Evolutionary conservation across 192 early-diverging fungal species (phyloP), one percentile per base, ranked within the genome.

Genomic region (Backusella mclennaniae): DNA sequence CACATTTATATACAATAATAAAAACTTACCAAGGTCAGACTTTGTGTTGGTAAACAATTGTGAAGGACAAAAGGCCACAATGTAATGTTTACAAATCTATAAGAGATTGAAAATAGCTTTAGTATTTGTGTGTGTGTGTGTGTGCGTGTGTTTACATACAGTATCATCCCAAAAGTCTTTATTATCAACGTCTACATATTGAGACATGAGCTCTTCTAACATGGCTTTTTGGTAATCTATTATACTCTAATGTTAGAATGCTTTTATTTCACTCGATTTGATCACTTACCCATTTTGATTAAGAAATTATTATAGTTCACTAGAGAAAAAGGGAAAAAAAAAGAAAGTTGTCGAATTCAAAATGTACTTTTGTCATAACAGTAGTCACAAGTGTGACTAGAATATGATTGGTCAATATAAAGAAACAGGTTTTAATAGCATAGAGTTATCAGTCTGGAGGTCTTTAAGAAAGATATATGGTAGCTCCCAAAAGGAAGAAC

Each of bases 11-110:
- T 11, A 49, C 19, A 19, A n/a, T 49, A n/a, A 0, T 19, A n/a
- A n/a, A n/a, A 29, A 7, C 6, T n/a, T 86, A 83, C 92, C 92
- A 77, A 95, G 87, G 76, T 94, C 93, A 26, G 91, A 92, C 82
- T 96, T 96, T 5, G 95, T 96, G 82, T 96, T 96, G 73, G 90
- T 91, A 82, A 96, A 96, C n/a, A 93, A 84, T 68, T 90, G 88
- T 70, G 90, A 87, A 26, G 95, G 93, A 72, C 95, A 96, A 72
- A 94, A 94, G 53, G 89, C 90, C n/a, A 95, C 93, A 59, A 95
- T 81, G 77, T 92, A 90, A 77, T 94, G 84, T 69, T 93, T 94
- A 79, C 93, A 94, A 42, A 94, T 90, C 85, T 90, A 67, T 63
- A 77, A 8, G 4, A 23, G 49, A 56, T 29, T 21, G 17, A 39